A percentile compares a stretch with the other conserved stretches of the same genome.
Evolutionary conservation across 2,329 filamentous ascomycete species (phyloP).

Genomic region (Clonostachys rosea): DNA sequence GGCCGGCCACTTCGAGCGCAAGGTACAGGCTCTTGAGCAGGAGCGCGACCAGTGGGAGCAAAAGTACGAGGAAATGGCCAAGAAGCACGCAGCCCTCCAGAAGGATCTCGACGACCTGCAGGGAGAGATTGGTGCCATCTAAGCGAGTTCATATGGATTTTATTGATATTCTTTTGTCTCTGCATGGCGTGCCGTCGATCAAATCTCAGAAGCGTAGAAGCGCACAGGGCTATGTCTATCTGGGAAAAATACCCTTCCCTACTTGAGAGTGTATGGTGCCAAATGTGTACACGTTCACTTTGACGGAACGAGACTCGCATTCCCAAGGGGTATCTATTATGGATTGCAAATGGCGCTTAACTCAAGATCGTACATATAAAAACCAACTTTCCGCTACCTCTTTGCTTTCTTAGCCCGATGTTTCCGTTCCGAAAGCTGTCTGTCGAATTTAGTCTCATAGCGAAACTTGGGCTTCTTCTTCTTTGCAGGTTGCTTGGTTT

Average conservation of each 20-base stretch:
- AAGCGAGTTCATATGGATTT: conserved; percentile 24
- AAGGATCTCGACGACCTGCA: conserved; percentile 92
- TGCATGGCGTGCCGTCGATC: conserved; percentile 2
- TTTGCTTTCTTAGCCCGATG: conserved; percentile 59
- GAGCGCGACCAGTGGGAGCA: conserved; percentile 91
- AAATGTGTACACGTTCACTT: too few species aligned
- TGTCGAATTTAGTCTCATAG: conserved; percentile 85
- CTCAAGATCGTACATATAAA: neutral
- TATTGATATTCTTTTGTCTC: conserved; percentile 4
- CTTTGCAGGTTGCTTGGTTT: conserved; percentile 36
- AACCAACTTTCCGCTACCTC: conserved; percentile 12
- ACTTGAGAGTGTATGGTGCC: too few species aligned
- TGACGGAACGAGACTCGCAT: conserved; percentile 17
- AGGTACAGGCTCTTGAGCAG: conserved; percentile 92
- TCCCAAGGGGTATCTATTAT: conserved; percentile 24
- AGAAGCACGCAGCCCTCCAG: conserved; percentile 80
- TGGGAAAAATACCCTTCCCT: too few species aligned
- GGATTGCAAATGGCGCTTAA: neutral
- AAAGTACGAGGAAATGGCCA: conserved; percentile 97
- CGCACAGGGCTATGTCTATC: too few species aligned
- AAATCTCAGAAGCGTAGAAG: too few species aligned
- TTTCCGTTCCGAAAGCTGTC: conserved; percentile 69
- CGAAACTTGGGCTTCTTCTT: conserved; percentile 89
- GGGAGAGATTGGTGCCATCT: conserved; percentile 90
- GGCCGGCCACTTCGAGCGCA: conserved; percentile 98